phyloP scores from a whole-genome alignment of 768 basidiomycete species.

The Rhodotorula graminis region DNA sequence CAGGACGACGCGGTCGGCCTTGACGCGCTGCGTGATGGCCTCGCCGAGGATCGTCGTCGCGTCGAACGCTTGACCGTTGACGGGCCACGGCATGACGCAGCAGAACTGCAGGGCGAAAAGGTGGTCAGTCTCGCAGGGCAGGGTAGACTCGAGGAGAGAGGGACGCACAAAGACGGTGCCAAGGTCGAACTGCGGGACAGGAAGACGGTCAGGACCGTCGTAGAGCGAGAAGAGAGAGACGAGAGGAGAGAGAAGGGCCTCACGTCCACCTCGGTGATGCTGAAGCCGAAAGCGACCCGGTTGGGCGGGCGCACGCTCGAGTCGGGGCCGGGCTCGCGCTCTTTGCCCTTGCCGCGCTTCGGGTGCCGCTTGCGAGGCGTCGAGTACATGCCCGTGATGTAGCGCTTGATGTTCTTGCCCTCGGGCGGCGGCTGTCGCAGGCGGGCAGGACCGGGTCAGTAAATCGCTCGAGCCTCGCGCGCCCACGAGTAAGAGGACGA shows the following conservation, averaged over 20 bases:
- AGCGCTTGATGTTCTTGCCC: not conserved
- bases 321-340: too few species aligned
- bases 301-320: not conserved
- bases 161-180: not conserved
- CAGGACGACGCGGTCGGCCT: not conserved
- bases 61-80: constrained; percentile 11
- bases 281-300: not conserved
- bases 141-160: not conserved
- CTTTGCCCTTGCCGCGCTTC: not conserved
- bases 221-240: not conserved
- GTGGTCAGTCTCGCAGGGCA: not conserved
- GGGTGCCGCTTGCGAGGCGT: not conserved
- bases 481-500: too few species aligned
- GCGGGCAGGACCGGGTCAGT: too few species aligned
- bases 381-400: not conserved
- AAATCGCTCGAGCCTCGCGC: too few species aligned
- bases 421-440: not conserved
- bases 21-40: not conserved
- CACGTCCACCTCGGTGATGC: not conserved
- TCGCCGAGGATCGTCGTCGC: constrained; percentile 2
- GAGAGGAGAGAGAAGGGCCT: not conserved
- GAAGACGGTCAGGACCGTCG: fast-evolving
- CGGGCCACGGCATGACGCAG: constrained; percentile 9
- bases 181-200: not conserved
- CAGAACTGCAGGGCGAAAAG: not conserved